These are phyloP conservation scores for Prinsepia uniflora DNA, from an alignment of 306 rosid species.

Conservation along the genomic window DNA sequence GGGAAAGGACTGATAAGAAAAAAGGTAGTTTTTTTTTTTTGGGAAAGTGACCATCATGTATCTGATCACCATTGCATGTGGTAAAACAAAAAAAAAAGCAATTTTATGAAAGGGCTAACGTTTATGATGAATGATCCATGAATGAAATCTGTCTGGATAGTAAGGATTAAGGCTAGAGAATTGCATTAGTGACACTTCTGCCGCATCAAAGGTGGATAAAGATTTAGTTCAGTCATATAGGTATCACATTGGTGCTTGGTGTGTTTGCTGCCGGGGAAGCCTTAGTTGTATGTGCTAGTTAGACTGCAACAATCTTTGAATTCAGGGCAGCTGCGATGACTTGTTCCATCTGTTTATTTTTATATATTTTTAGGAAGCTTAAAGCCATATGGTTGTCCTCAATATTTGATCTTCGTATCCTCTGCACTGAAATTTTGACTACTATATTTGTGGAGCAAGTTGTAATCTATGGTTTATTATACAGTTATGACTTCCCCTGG, in stretches of 20 bases:
- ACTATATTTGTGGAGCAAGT: constrained; percentile 7
- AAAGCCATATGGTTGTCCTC: neutral
- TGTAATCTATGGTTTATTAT: constrained; percentile 7
- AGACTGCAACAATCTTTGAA: neutral
- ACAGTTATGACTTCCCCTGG: constrained; percentile 93
- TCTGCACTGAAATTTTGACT: constrained; percentile 26
- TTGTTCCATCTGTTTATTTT: neutral
- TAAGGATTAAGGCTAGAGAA: neutral
- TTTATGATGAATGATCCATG: neutral
- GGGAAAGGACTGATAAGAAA: neutral
- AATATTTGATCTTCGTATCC: neutral
- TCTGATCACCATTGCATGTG: neutral
- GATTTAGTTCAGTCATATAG: neutral
- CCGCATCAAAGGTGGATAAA: neutral
- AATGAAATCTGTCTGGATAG: neutral
- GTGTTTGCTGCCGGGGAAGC: constrained; percentile 8
- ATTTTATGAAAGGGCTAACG: neutral
- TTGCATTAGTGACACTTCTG: neutral
- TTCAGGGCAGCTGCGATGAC: neutral
- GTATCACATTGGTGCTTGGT: neutral
- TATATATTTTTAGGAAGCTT: neutral
- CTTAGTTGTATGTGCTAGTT: neutral
- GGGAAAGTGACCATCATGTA: neutral
- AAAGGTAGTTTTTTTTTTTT: neutral
- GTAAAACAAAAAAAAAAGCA: neutral